Conservation (phyloP, 2,329 filamentous ascomycete species). For the Exophiala sp. region DNA sequence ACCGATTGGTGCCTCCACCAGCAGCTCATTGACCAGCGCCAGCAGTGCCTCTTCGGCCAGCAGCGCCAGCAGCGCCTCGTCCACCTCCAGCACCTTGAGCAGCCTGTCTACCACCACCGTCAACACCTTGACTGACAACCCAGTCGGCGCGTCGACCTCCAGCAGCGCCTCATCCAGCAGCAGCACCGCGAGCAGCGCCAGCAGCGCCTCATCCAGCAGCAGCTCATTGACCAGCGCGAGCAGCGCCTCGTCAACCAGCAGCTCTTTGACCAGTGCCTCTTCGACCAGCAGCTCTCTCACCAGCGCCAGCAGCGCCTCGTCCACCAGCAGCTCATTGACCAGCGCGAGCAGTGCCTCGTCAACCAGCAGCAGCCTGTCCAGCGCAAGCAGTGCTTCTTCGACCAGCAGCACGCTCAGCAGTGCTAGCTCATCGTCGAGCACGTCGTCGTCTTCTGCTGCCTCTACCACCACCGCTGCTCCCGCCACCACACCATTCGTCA, state of each 20-base stretch:
- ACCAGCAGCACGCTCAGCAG: conserved; percentile 3
- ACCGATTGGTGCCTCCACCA: not conserved
- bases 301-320: not conserved
- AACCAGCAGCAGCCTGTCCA: not conserved
- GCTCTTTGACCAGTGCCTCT: not conserved
- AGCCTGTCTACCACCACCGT: conserved; percentile 1
- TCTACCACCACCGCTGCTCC: not conserved
- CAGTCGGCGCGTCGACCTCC: not conserved
- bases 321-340: not conserved
- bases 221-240: not conserved
- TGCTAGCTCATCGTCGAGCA: not conserved
- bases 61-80: conserved; percentile 1
- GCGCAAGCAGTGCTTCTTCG: not conserved
- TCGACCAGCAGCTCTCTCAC: not conserved
- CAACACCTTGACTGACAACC: too few relatives aligned
- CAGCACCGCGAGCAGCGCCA: not conserved
- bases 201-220: not conserved
- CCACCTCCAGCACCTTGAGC: not conserved
- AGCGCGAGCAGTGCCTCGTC: not conserved
- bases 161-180: not conserved
- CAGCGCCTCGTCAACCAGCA: not conserved
- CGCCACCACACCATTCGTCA: conserved; percentile 2
- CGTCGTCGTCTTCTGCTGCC: not conserved
- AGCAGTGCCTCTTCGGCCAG: not conserved
- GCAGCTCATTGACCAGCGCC: not conserved